Conservation (phyloP, 2,329 filamentous ascomycete species). For the Epichloe brachyelytri region DNA sequence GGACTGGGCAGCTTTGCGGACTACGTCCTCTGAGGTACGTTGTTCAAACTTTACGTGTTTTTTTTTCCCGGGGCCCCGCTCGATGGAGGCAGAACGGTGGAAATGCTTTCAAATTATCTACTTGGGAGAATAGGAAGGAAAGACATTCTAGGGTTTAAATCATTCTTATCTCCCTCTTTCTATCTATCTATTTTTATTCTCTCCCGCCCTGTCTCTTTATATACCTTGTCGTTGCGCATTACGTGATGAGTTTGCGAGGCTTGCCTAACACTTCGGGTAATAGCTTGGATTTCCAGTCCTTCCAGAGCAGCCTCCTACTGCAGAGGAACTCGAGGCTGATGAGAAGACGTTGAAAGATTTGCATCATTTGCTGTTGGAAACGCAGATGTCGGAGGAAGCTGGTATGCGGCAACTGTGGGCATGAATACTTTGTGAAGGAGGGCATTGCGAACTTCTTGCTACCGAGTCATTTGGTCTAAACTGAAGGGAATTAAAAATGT, state of each 20-base stretch:
- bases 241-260: too few relatives aligned
- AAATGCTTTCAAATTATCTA: too few relatives aligned
- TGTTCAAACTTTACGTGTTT: background rate
- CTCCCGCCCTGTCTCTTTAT: too few relatives aligned
- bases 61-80: background rate
- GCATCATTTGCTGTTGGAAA: conserved; percentile 76
- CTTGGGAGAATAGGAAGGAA: too few relatives aligned
- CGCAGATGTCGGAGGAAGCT: conserved; percentile 74
- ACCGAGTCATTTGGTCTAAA: conserved; percentile 69
- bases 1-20: conserved; percentile 73
- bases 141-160: too few relatives aligned
- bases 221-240: too few relatives aligned
- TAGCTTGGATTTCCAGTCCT: conserved; percentile 71
- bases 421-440: conserved; percentile 90
- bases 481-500: background rate
- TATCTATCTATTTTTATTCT: too few relatives aligned
- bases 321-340: conserved; percentile 48
- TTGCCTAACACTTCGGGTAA: too few relatives aligned
- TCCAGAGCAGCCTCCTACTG: conserved; percentile 49
- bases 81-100: too few relatives aligned
- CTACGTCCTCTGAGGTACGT: conserved; percentile 63
- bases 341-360: conserved; percentile 63
- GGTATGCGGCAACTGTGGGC: conserved; percentile 80
- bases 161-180: too few relatives aligned
- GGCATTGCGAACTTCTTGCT: conserved; percentile 94